Evolutionary conservation across 2,329 filamentous ascomycete species (phyloP).

Genomic region (Macrophomina phaseolina): DNA sequence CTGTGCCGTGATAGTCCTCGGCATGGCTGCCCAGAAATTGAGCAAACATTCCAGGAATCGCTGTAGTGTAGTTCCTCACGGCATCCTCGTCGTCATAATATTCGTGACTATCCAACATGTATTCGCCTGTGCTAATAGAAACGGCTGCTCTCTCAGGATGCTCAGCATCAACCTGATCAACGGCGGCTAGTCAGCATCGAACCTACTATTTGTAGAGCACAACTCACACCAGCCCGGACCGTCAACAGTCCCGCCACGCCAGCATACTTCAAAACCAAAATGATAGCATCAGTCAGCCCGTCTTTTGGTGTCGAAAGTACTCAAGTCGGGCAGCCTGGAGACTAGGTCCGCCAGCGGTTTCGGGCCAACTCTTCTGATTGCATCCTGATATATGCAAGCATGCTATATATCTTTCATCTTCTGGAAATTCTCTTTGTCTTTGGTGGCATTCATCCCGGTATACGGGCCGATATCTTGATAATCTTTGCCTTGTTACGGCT

Average conservation of each 20-base stretch:
- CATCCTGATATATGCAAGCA: conserved; percentile 68
- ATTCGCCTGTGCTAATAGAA: conserved; percentile 53
- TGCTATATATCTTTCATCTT: conserved; percentile 69
- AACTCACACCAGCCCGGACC: background rate
- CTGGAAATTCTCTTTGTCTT: conserved; percentile 67
- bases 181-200: background rate
- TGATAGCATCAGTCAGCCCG: background rate
- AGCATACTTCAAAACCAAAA: background rate
- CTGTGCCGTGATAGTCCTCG: conserved; percentile 23
- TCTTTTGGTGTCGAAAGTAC: background rate
- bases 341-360: conserved; percentile 60
- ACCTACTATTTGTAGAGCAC: background rate
- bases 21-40: background rate
- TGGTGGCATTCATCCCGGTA: conserved; percentile 36
- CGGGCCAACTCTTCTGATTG: conserved; percentile 61
- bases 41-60: background rate
- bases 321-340: conserved; percentile 35
- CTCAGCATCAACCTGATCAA: background rate
- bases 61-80: conserved; percentile 35
- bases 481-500: background rate
- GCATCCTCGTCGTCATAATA: conserved; percentile 42
- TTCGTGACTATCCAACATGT: conserved; percentile 49
- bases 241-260: background rate
- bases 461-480: conserved; percentile 20
- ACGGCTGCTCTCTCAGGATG: background rate